A percentile compares a stretch with the other conserved stretches of the same genome.
Evolutionary conservation across 2,329 filamentous ascomycete genomes (phyloP).

Genomic region (Teratosphaeria nubilosa): DNA sequence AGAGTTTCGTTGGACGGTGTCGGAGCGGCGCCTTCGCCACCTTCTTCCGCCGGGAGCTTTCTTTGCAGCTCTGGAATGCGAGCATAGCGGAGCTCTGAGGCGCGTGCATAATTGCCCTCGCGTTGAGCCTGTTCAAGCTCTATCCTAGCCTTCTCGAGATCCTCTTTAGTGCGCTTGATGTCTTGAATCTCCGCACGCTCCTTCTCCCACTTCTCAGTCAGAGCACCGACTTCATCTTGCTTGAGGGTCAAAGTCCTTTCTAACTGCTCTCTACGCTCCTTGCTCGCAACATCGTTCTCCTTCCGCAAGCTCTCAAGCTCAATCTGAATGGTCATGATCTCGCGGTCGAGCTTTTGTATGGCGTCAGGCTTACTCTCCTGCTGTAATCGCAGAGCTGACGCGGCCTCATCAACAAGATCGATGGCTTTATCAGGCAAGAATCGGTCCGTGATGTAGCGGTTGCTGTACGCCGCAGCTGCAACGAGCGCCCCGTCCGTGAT

Average conservation of each 20-base stretch:
- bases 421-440: slow-evolving; percentile 97
- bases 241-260: slow-evolving; percentile 65
- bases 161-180: slow-evolving; percentile 77
- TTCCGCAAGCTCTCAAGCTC: slow-evolving; percentile 90
- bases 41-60: slow-evolving; percentile 66
- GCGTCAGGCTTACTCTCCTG: slow-evolving; percentile 96
- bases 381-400: slow-evolving; percentile 77
- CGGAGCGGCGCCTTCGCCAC: slow-evolving; percentile 30
- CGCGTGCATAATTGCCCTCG: slow-evolving; percentile 76
- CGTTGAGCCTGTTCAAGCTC: slow-evolving; percentile 83
- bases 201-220: slow-evolving; percentile 82
- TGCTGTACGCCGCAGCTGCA: slow-evolving; percentile 82
- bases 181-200: slow-evolving; percentile 76
- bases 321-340: slow-evolving; percentile 96
- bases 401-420: slow-evolving; percentile 91
- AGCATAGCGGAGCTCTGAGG: slow-evolving; percentile 84
- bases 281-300: slow-evolving; percentile 81
- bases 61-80: slow-evolving; percentile 72
- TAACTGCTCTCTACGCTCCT: slow-evolving; percentile 77
- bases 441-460: slow-evolving; percentile 91
- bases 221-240: slow-evolving; percentile 61
- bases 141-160: slow-evolving; percentile 75
- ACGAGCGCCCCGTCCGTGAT: slow-evolving; percentile 90
- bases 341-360: slow-evolving; percentile 83
- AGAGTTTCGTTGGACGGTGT: slow-evolving; percentile 43